Base-by-base conservation (phyloP, 176 grass and related monocot genomes). In the Neostapfia colusana region DNA sequence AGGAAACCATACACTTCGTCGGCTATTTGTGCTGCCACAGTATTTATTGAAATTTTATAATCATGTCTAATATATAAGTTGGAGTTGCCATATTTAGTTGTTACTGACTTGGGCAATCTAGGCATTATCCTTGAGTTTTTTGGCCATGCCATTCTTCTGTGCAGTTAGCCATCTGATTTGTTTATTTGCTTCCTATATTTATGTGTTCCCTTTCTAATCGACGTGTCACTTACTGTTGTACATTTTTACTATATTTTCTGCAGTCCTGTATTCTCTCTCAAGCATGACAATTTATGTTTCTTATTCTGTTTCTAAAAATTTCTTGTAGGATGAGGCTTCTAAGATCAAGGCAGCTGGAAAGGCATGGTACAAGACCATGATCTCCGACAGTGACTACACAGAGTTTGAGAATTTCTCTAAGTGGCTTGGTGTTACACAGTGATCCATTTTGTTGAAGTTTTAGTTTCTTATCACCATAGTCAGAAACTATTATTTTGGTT, bases 311-410 rank as follows among this genome's bases (percentile, higher is more conserved):
- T 36, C 41, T 63, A 2, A 1, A 63, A 63, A 67, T 41, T 43
- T 44, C 3, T 73, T 74, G 8, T 23, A 85, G 85, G 80, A 89
- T 72, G 76, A 85, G 63, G 84, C 79, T 53, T 10, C 72, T 67
- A 82, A 87, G 63, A 55, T 93, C 67, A 87, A 89, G 78, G 83
- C 86, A 59, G 83, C 93, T 25, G 88, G 93, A 7, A 88, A 93
- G 86, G 83, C 67, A 0, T 93, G 88, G 93, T 97, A 93, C 78
- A 87, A 91, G 72, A 93, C 93, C 0, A 97, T 97, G 93, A 69
- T 93, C 45, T 97, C 93, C 0, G 88, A 97, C 71, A 78, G 69
- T 4, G 88, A 93, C 49, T 97, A 93, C 43, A 85, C 88, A 0
- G 90, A 93, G 48, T 88, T 90, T 0, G 93, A 97, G 14, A 84